Evolutionary conservation across 148 eudicot genomes (phyloP).

Genomic region (Camellia japonica): DNA sequence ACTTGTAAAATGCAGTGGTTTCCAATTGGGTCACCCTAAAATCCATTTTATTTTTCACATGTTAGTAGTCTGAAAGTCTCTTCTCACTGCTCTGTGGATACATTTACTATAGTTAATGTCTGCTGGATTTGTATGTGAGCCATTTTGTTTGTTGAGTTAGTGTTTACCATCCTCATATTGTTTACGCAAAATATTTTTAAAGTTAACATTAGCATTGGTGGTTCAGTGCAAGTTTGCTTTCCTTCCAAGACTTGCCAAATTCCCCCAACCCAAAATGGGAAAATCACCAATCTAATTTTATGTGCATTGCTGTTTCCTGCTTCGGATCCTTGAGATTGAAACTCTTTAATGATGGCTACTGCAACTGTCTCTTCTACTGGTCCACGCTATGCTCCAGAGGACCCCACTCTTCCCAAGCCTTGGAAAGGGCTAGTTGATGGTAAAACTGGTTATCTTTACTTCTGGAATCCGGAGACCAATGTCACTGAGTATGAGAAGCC

Average conservation of each 20-base stretch:
- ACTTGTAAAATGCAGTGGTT: background rate
- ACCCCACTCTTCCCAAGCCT: slow-evolving; percentile 92
- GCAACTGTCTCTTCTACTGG: slow-evolving; percentile 53
- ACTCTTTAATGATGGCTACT: slow-evolving; percentile 47
- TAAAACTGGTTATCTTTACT: slow-evolving; percentile 83
- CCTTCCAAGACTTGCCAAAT: background rate
- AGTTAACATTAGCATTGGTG: background rate
- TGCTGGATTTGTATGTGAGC: background rate
- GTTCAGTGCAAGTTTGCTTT: background rate
- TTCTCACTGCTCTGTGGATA: background rate
- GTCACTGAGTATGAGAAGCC: slow-evolving; percentile 94
- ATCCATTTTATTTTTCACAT: background rate
- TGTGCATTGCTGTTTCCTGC: background rate
- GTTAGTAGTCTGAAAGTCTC: background rate
- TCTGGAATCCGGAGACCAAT: slow-evolving; percentile 96
- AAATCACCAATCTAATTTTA: background rate
- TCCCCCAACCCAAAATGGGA: background rate
- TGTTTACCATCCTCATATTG: background rate
- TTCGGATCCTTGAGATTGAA: slow-evolving; percentile 9
- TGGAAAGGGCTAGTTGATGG: slow-evolving; percentile 96
- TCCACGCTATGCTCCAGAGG: slow-evolving; percentile 86
- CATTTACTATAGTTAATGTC: background rate
- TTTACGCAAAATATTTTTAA: background rate
- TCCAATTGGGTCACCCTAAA: background rate
- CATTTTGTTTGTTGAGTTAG: background rate